phyloP scores from a whole-genome alignment of 345 rosid genomes.

The Sapria himalayana region DNA sequence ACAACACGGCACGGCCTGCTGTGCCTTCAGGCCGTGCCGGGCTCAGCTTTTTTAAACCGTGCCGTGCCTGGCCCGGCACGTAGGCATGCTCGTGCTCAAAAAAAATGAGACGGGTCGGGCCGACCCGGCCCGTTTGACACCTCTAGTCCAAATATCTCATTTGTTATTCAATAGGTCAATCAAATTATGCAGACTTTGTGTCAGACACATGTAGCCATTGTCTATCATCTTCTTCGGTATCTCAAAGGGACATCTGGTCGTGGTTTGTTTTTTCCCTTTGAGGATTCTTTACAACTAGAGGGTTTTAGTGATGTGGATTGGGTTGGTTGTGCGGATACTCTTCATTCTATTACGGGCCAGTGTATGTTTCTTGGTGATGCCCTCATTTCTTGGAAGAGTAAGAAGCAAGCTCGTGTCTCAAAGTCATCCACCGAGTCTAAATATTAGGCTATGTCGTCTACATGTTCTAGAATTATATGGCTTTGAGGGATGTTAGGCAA shows the following conservation, averaged over 20 bases:
- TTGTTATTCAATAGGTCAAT: not conserved
- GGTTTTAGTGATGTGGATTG: not conserved
- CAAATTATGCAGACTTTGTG: not conserved
- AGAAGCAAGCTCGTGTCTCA: too few relatives aligned
- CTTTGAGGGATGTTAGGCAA: not conserved
- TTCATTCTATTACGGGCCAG: not conserved
- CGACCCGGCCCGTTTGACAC: too few relatives aligned
- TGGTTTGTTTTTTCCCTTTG: not conserved
- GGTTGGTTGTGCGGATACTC: not conserved
- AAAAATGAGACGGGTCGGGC: too few relatives aligned
- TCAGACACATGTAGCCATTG: not conserved
- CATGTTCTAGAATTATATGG: not conserved
- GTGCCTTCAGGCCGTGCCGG: too few relatives aligned
- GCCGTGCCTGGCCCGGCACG: too few relatives aligned
- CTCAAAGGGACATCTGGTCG: not conserved
- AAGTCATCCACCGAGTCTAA: not conserved
- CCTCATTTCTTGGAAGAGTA: too few relatives aligned
- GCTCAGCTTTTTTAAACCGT: too few relatives aligned
- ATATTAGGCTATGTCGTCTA: not conserved
- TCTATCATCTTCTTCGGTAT: not conserved
- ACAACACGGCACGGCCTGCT: too few relatives aligned
- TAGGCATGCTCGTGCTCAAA: too few relatives aligned
- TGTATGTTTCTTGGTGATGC: not conserved
- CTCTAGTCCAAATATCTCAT: not conserved
- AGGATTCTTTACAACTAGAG: not conserved